phyloP scores from a whole-genome alignment of 352 stramenopile species.

The Elongisporangium undulatum region DNA sequence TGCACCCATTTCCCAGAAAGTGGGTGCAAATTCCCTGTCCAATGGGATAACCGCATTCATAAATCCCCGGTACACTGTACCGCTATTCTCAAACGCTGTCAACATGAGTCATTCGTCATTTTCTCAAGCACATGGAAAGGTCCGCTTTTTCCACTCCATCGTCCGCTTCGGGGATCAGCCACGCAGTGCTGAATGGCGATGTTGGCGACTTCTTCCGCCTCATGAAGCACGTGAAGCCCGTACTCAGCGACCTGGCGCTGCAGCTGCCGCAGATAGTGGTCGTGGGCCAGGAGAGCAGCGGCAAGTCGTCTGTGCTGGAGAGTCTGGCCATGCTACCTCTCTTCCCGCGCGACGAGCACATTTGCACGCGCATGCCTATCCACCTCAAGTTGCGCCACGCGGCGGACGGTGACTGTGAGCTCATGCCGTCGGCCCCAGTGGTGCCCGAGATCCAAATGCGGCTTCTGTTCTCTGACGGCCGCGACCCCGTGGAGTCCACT shows the following conservation, averaged over 20 bases:
- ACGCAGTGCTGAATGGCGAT: conserved; percentile 25
- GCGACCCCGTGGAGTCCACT: conserved; percentile 14
- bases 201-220: conserved; percentile 25
- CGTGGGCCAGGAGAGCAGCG: conserved; percentile 38
- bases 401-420: conserved; percentile 12
- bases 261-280: conserved; percentile 35
- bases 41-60: not conserved
- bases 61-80: not conserved
- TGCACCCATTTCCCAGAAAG: not conserved
- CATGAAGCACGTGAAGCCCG: conserved; percentile 14
- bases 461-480: conserved; percentile 23
- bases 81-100: not conserved
- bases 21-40: not conserved
- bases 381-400: conserved; percentile 28
- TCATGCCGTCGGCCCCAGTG: conserved; percentile 9
- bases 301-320: conserved; percentile 47
- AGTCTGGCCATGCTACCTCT: conserved; percentile 37
- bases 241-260: conserved; percentile 11
- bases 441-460: conserved; percentile 21
- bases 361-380: conserved; percentile 39
- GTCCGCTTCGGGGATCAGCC: conserved; percentile 8
- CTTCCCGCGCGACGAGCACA: conserved; percentile 29
- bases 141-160: too few relatives aligned
- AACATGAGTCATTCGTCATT: not conserved
- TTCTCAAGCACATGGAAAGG: not conserved